Evolutionary conservation across 108 stramenopile species (phyloP).

Genomic region (Cyclotella kingstonii): DNA sequence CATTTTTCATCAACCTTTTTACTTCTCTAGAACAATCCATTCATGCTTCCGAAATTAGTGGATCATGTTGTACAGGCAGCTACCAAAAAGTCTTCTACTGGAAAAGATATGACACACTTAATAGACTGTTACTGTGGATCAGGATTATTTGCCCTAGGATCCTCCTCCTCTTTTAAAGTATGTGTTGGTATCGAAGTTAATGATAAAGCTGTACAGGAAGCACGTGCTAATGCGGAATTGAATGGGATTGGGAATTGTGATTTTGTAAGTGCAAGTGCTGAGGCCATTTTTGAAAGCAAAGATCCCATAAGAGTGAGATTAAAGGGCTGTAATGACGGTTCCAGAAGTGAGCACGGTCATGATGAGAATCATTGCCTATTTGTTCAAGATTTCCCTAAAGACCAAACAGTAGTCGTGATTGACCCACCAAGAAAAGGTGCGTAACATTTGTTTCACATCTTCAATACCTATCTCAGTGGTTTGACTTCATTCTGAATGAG

Average conservation of each 20-base stretch:
- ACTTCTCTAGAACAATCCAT: conserved; percentile 86
- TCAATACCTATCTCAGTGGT: too few species aligned
- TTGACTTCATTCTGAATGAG: too few species aligned
- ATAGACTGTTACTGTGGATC: conserved; percentile 98
- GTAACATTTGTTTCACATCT: background rate
- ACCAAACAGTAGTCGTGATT: conserved; percentile 90
- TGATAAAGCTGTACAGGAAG: conserved; percentile 77
- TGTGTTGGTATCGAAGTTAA: conserved; percentile 96
- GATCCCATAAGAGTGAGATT: conserved; percentile 31
- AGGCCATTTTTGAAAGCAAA: conserved; percentile 78
- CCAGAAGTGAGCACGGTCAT: background rate
- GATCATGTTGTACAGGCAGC: conserved; percentile 79
- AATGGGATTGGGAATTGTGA: conserved; percentile 78
- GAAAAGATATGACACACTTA: conserved; percentile 61
- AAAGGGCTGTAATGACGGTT: background rate
- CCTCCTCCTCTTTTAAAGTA: conserved; percentile 67
- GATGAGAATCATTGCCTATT: conserved; percentile 17
- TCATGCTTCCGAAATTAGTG: conserved; percentile 90
- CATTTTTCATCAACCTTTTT: background rate
- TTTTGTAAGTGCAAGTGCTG: conserved; percentile 88
- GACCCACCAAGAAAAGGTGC: conserved; percentile 93
- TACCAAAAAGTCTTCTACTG: conserved; percentile 27
- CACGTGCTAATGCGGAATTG: conserved; percentile 66
- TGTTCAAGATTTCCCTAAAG: conserved; percentile 70
- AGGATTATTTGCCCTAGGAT: conserved; percentile 88